Evolutionary conservation across 768 basidiomycete genomes (phyloP).

Genomic region (Boletus huronensis): DNA sequence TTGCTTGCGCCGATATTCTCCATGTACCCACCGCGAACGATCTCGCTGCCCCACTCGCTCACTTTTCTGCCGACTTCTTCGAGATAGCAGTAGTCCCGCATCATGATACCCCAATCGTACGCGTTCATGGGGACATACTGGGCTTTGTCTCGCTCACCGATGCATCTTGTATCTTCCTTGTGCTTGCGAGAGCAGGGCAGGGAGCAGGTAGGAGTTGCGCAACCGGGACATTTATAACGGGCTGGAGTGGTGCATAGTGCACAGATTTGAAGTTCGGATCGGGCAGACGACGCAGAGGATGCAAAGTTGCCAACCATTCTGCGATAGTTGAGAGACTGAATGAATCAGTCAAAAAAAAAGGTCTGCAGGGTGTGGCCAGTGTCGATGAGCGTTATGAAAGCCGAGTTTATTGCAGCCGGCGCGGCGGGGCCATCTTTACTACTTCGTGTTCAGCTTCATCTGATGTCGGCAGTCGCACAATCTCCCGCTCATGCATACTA

Average conservation of each 20-base stretch:
- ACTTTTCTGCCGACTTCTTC: constrained; percentile 79
- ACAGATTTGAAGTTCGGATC: constrained; percentile 38
- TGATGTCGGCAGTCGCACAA: constrained; percentile 22
- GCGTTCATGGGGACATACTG: constrained; percentile 77
- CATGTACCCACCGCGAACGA: constrained; percentile 57
- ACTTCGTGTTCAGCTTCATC: not conserved
- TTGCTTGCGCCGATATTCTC: constrained; percentile 21
- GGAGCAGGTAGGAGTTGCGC: constrained; percentile 70
- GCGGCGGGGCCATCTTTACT: not conserved
- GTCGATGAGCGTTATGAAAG: too few relatives aligned
- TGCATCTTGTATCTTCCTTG: constrained; percentile 59
- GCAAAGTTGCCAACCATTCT: constrained; percentile 8
- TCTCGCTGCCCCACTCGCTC: constrained; percentile 69
- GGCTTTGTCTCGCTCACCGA: constrained; percentile 69
- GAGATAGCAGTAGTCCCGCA: constrained; percentile 84
- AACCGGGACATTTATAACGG: constrained; percentile 80
- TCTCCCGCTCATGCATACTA: constrained; percentile 61
- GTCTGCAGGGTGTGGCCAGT: not conserved
- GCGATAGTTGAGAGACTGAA: not conserved
- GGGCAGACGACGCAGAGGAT: constrained; percentile 11
- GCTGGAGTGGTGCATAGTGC: constrained; percentile 47
- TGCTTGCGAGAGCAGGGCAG: constrained; percentile 64
- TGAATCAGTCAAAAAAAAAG: not conserved
- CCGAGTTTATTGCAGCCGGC: not conserved
- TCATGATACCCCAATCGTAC: constrained; percentile 83